phyloP scores from a whole-genome alignment of 139 green algal species.

The Edaphochlamys debaryana region DNA sequence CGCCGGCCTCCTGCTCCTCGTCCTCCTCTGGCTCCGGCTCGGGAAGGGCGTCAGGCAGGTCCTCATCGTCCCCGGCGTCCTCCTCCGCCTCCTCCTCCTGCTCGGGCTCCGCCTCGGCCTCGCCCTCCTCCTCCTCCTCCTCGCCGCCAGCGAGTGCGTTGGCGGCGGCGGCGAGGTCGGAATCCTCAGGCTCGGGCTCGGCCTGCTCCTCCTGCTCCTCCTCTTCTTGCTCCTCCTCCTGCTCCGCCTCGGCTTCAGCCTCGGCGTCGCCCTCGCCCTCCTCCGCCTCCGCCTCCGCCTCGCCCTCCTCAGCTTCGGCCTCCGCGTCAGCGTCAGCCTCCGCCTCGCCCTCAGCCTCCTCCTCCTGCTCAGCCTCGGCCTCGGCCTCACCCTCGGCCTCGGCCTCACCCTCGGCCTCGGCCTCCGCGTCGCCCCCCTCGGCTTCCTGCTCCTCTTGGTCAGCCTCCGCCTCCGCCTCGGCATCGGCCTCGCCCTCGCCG shows the following conservation, averaged over 20 bases:
- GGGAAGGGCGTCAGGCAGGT: no score
- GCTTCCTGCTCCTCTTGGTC: background rate
- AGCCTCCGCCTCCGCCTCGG: background rate
- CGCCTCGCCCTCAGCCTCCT: no score
- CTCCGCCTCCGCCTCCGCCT: background rate
- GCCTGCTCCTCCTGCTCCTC: background rate
- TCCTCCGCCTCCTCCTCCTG: background rate
- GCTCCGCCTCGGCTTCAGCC: background rate
- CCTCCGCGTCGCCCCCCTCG: background rate
- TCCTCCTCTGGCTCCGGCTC: background rate
- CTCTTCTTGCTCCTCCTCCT: background rate
- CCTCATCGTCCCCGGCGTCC: background rate
- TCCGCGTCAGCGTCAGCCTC: no score
- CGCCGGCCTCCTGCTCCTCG: background rate
- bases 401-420: background rate
- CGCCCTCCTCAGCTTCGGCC: background rate
- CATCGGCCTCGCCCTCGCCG: background rate
- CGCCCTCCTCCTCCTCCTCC: background rate
- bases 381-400: background rate
- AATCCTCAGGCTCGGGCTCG: background rate
- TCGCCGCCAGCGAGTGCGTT: no score
- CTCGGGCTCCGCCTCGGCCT: background rate
- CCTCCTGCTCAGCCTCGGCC: no score
- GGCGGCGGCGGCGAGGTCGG: no score
- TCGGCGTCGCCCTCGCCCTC: background rate